Base-by-base conservation (phyloP, 176 grass and related monocot species). In the Zea luxurians region DNA sequence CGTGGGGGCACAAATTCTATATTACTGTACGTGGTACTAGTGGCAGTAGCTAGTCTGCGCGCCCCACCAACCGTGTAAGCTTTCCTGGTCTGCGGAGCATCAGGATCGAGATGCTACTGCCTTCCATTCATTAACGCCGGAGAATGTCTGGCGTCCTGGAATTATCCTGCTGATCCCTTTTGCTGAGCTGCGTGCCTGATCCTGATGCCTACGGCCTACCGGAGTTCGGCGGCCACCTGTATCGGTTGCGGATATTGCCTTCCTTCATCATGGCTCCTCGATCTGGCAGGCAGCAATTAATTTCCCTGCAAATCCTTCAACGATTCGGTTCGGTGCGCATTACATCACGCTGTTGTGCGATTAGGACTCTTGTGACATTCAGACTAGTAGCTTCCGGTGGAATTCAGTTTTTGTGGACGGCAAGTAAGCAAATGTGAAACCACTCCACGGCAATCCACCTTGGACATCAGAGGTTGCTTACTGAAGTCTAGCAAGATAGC, bases 141-240 rank as follows among this genome's bases (percentile, higher is more conserved):
- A 38, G 82, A 78, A 36, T 78, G 58, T 54, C 37, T 52, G 27
- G 40, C 70, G n/a, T 73, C 44, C 37, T 52, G 10, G 58, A 41
- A 70, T 49, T 5, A 50, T 20, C 46, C 68, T 13, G 54, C 54
- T 57, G 0, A 52, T 63, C 46, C 18, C 3, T 82, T n/a, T 27
- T 42, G n/a, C n/a, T n/a, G n/a, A 27, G 80, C 16, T 11, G 37
- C 69, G 71, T 53, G 48, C n/a, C n/a, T n/a, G n/a, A n/a, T n/a
- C 20, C 6, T 78, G 37, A 72, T 84, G 83, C 58, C 53, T 62
- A 50, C 82, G 48, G 17, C 65, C 35, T 61, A 77, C 73, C 67
- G 10, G 48, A 71, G 58, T 78, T 71, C 44, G 47, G 69, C 63
- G 66, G 69, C 59, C 75, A 71, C 75, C n/a, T n/a, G n/a, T n/a